Conservation (phyloP, 768 basidiomycete genomes). For the Strobilomyces confusus region DNA sequence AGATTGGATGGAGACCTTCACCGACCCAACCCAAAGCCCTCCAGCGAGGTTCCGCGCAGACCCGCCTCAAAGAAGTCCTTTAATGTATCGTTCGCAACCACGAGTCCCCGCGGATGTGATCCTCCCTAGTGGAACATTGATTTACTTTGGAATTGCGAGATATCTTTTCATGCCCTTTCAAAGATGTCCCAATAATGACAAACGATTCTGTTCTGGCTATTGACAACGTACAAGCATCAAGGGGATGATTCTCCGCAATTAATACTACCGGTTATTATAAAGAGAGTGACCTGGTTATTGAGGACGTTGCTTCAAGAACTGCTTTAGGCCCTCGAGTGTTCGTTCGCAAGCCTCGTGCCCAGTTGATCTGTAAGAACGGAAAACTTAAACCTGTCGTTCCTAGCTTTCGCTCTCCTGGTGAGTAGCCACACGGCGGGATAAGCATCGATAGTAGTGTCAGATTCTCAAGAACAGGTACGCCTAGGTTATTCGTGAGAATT, state of each 20-base stretch:
- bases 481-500: conserved; percentile 51
- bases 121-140: too few species aligned
- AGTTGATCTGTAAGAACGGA: conserved; percentile 63
- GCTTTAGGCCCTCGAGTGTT: conserved; percentile 68
- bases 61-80: conserved; percentile 59
- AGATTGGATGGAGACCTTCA: conserved; percentile 86
- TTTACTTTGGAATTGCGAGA: too few species aligned
- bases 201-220: neutral
- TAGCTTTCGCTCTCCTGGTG: conserved; percentile 16
- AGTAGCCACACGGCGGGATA: conserved; percentile 18
- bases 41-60: conserved; percentile 57
- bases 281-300: conserved; percentile 15
- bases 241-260: too few species aligned
- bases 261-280: neutral
- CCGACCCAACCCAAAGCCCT: conserved; percentile 63
- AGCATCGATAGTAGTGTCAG: conserved; percentile 35
- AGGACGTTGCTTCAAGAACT: conserved; percentile 65
- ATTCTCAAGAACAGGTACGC: conserved; percentile 40
- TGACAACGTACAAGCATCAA: neutral
- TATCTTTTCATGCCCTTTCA: too few species aligned
- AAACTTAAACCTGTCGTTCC: conserved; percentile 52
- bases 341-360: conserved; percentile 60
- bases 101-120: neutral
- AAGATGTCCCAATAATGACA: too few species aligned
- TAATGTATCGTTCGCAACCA: conserved; percentile 16